Percentiles rank a stretch among this genome's conserved stretches.
Conservation (phyloP, 371 early-diverging fungal species). For the Mucor racemosus region DNA sequence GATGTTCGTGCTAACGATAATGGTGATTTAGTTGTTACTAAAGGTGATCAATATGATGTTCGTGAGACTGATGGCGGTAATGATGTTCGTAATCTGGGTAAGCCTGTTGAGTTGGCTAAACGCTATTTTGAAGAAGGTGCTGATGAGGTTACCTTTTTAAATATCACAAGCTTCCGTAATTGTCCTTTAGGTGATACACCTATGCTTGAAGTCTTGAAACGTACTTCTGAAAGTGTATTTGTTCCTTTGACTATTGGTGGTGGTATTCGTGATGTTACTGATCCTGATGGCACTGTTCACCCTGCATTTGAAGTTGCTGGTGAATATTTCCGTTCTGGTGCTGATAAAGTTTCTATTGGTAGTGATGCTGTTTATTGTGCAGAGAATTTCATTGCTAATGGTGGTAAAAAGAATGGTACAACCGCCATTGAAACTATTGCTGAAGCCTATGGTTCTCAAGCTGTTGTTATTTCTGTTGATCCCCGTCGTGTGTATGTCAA, state of each 20-base stretch:
- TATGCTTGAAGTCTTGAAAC: slow-evolving; percentile 91
- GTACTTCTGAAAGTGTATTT: slow-evolving; percentile 90
- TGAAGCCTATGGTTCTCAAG: slow-evolving; percentile 91
- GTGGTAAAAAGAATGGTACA: slow-evolving; percentile 57
- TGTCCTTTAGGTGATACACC: slow-evolving; percentile 89
- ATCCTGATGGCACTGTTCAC: slow-evolving; percentile 80
- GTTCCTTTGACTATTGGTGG: slow-evolving; percentile 98
- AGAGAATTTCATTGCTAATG: slow-evolving; percentile 74
- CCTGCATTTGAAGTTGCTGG: slow-evolving; percentile 95
- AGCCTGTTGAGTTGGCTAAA: slow-evolving; percentile 92
- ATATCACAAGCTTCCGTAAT: slow-evolving; percentile 97
- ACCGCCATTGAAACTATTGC: slow-evolving; percentile 94
- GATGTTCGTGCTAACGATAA: slow-evolving; percentile 96
- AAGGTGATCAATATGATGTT: slow-evolving; percentile 98
- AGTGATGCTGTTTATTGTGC: slow-evolving; percentile 97
- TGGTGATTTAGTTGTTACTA: slow-evolving; percentile 97
- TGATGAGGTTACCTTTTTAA: slow-evolving; percentile 96
- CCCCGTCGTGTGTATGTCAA: slow-evolving; percentile 93
- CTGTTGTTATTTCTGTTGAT: slow-evolving; percentile 98
- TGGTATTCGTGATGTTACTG: slow-evolving; percentile 91
- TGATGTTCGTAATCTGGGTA: slow-evolving; percentile 95
- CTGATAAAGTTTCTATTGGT: slow-evolving; percentile 98
- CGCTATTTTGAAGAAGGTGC: slow-evolving; percentile 96
- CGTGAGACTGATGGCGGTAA: slow-evolving; percentile 74
- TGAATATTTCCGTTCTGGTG: slow-evolving; percentile 97